Evolutionary conservation across 2,329 filamentous ascomycete species (phyloP).

Genomic region (Ophiostoma sp.): DNA sequence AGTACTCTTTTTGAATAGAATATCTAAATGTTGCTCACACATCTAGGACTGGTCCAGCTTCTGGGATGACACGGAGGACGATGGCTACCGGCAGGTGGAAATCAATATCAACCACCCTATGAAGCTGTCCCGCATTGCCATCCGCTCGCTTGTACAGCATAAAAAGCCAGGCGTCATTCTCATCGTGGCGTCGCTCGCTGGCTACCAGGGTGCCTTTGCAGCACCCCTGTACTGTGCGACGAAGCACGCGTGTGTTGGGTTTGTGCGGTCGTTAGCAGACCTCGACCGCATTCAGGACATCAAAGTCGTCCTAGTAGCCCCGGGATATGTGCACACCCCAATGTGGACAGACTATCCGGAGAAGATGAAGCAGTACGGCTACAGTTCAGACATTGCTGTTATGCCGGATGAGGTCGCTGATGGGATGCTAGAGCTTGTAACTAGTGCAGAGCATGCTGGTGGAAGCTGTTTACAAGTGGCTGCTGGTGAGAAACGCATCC

Average conservation of each 20-base stretch:
- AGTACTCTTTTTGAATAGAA: no score
- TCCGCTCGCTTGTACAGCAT: not conserved
- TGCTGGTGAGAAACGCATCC: constrained; percentile 7
- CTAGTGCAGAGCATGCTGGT: not conserved
- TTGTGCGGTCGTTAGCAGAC: constrained; percentile 34
- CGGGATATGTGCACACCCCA: constrained; percentile 17
- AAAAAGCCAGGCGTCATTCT: constrained; percentile 31
- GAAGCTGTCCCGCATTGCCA: constrained; percentile 28
- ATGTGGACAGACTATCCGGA: constrained; percentile 19
- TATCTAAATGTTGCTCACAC: not conserved
- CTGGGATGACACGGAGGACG: constrained; percentile 36
- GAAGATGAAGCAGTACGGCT: constrained; percentile 20
- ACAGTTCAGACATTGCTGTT: constrained; percentile 7
- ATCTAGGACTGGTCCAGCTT: constrained; percentile 32
- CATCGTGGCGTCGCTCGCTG: constrained; percentile 34
- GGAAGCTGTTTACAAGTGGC: constrained; percentile 16
- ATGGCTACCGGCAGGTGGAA: constrained; percentile 32
- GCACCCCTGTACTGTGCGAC: constrained; percentile 35
- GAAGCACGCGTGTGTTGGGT: constrained; percentile 39
- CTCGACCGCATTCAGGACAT: constrained; percentile 19
- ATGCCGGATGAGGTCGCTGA: not conserved
- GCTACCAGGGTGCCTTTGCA: constrained; percentile 32
- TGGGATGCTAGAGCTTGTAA: not conserved
- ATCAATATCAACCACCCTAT: constrained; percentile 38
- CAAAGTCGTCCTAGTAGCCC: constrained; percentile 16